phyloP scores from a whole-genome alignment of 2,329 filamentous ascomycete species.

The Alternaria sp. region DNA sequence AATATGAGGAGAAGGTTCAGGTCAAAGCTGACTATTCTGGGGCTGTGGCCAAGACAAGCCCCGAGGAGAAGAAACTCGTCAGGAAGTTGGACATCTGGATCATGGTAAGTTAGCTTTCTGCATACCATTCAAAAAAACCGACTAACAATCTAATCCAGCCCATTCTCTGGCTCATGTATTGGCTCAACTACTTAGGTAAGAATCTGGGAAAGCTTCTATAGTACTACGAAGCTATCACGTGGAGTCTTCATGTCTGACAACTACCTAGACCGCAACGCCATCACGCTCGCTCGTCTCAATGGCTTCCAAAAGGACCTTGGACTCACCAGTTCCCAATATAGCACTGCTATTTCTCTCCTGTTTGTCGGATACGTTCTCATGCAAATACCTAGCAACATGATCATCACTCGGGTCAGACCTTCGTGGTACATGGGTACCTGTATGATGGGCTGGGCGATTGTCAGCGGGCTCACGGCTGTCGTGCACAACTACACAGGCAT shows the following conservation, averaged over 20 bases:
- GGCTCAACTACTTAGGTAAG: slow-evolving; percentile 37
- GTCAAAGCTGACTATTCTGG: slow-evolving; percentile 21
- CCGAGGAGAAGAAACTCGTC: slow-evolving; percentile 21
- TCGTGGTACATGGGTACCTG: slow-evolving; percentile 44
- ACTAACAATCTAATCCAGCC: slow-evolving; percentile 35
- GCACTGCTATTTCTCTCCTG: slow-evolving; percentile 59
- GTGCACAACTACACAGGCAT: slow-evolving; percentile 44
- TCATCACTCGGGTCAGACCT: slow-evolving; percentile 5
- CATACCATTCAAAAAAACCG: slow-evolving; percentile 21
- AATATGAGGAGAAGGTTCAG: slow-evolving; percentile 6
- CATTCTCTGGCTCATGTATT: slow-evolving; percentile 43
- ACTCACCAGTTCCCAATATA: slow-evolving; percentile 24
- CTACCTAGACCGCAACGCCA: slow-evolving; percentile 65
- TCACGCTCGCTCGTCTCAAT: slow-evolving; percentile 68
- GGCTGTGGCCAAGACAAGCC: slow-evolving; percentile 20
- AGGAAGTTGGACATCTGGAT: slow-evolving; percentile 23
- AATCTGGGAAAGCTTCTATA: no score
- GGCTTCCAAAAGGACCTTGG: slow-evolving; percentile 63
- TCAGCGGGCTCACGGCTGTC: slow-evolving; percentile 40
- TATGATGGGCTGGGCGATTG: slow-evolving; percentile 44
- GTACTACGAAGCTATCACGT: no score
- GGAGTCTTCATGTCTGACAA: slow-evolving; percentile 15
- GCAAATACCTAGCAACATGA: slow-evolving; percentile 5
- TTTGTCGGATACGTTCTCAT: slow-evolving; percentile 13
- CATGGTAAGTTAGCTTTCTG: slow-evolving; percentile 10